Base-by-base conservation (phyloP, 768 basidiomycete species). In the Boletus sp. region DNA sequence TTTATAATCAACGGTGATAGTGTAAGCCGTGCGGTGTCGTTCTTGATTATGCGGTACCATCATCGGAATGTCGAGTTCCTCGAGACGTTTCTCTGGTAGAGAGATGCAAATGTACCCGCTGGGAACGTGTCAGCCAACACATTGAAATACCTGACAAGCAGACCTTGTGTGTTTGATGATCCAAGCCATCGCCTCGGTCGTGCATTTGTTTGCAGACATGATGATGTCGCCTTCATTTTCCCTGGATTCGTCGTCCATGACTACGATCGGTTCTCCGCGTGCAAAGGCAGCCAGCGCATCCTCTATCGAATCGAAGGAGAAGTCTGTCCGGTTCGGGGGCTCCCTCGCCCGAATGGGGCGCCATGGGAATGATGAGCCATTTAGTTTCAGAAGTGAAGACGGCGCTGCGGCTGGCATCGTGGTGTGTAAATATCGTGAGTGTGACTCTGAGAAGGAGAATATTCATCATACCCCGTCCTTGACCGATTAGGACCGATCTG, bases 201-300 rank as follows among this genome's bases (percentile, higher is more conserved):
- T 93, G 62, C 92, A 86, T 50, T 85, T 82, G 28, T 80, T 79
- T 3, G 85, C 97, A 14, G 96, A 85, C 67, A 94, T 89, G 68
- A 98, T 93, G 56, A 99, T 76, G 72, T 99, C 97, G 2, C 97
- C 96, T 70, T 99, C 97, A 70, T 99, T 99, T 76, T 99, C 97
- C 57, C 97, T 79, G 61, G 80, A 79, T 74, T 97, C 92, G 73
- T 98, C 96, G 71, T 99, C 97, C 89, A 98, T 94, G 7, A 98
- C 97, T 1, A 99, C 91, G 53, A 99, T 79, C 62, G 98, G 94
- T 68, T 96, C 92, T 2, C 95, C 95, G 5, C 78, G 78, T 3
- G 76, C 77, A 67, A 94, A 90, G 3, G 90, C 89, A 6, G 72
- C 80, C 29, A 98, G 72, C 0, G 95, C 92, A 15, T 85, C 87